phyloP scores from a whole-genome alignment of 495 filamentous ascomycete species.

The Penicillium fimorum region DNA sequence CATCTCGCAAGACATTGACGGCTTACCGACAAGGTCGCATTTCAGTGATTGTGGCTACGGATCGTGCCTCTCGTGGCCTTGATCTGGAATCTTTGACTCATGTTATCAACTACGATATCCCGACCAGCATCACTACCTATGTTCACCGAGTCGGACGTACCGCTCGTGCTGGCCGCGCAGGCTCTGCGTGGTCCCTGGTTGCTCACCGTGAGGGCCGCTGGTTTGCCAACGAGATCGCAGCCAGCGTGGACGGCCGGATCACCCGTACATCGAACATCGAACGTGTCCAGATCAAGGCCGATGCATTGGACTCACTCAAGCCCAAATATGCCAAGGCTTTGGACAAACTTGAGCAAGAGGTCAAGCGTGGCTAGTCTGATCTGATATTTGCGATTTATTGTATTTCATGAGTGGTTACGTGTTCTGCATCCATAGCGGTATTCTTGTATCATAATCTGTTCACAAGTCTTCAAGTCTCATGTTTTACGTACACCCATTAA shows the following conservation, averaged over 20 bases:
- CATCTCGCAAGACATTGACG: slow-evolving; percentile 59
- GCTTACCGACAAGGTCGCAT: slow-evolving; percentile 63
- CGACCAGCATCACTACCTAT: slow-evolving; percentile 73
- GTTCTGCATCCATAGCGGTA: slow-evolving; percentile 11
- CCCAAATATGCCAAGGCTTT: slow-evolving; percentile 61
- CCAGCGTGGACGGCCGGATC: slow-evolving; percentile 43
- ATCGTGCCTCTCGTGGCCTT: slow-evolving; percentile 89
- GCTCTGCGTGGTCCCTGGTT: slow-evolving; percentile 80
- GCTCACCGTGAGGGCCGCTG: slow-evolving; percentile 74
- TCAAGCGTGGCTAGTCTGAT: slow-evolving; percentile 18
- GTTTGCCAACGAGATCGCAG: slow-evolving; percentile 80
- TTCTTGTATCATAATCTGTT: slow-evolving; percentile 6
- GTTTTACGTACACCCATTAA: neutral
- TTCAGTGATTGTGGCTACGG: slow-evolving; percentile 80
- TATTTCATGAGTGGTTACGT: slow-evolving; percentile 8
- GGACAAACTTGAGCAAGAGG: slow-evolving; percentile 45
- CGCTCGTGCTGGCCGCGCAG: slow-evolving; percentile 74
- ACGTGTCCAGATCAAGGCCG: slow-evolving; percentile 45
- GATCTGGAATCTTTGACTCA: slow-evolving; percentile 76
- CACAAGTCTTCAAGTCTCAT: neutral
- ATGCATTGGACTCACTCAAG: slow-evolving; percentile 47
- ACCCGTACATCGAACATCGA: slow-evolving; percentile 38
- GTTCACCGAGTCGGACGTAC: slow-evolving; percentile 93
- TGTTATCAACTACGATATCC: slow-evolving; percentile 94
- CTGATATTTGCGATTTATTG: neutral